Base-by-base conservation (phyloP, 768 basidiomycete species). In the Cystobasidium onofrii region DNA sequence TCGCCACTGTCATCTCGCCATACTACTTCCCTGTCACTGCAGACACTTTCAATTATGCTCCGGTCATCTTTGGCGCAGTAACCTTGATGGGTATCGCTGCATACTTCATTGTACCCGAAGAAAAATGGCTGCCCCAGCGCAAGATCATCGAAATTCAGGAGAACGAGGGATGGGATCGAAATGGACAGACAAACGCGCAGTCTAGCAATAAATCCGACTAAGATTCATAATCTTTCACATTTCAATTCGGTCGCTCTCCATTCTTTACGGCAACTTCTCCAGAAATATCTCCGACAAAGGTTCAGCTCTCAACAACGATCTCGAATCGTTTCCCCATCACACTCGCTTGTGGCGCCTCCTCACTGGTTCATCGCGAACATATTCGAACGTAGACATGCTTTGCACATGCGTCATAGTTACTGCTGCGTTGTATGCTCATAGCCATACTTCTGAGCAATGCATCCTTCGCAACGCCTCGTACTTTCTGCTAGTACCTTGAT, bases 21-120 rank as follows among this genome's bases (percentile, higher is more conserved):
- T 94, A 92, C 84, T 86, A 84, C 80, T 95, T 90, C 84, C 92
- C 92, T 0, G 88, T 91, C 33, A 87, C 84, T 12, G 84, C 88
- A 0, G 81, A 86, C 74, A 88, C 85, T 0, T 91, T 94, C 84
- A 95, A 95, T 81, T 94, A 91, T 78, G 90, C 91, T 75, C 75
- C 64, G 6, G 89, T 90, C 54, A 92, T 94, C 75, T 89, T 92
- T 76, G 90, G 86, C 12, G 83, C 85, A 20, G 87, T 91, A 74
- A 90, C 90, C 1, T 83, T 93, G 75, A 89, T 91, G 76, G 92
- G 88, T 2, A 74, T 91, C 73, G 74, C 88, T 41, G 87, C 86
- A 73, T 94, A 89, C 89, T 91, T 86, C 79, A 84, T 91, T 77
- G 88, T 86, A 0, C 90, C 91, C 0, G 85, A 88, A 79, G 85